Conservation (phyloP, 2,329 filamentous ascomycete genomes). For the Hypoxylon sp. region DNA sequence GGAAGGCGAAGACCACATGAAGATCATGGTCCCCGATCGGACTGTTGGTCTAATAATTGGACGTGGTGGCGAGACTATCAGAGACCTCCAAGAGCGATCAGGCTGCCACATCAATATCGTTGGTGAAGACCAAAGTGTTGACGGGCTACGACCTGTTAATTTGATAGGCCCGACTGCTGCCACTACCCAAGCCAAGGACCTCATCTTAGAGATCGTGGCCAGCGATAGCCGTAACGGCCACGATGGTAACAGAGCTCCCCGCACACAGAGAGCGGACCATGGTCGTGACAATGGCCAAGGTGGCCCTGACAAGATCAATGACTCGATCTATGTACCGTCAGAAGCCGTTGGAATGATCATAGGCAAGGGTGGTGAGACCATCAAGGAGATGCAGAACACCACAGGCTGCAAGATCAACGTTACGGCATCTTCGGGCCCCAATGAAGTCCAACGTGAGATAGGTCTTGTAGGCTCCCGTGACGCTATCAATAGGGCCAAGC, state of each 20-base stretch:
- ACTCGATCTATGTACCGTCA: conserved; percentile 87
- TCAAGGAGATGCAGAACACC: conserved; percentile 90
- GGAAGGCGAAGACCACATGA: conserved; percentile 87
- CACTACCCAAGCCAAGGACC: conserved; percentile 83
- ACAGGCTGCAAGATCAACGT: conserved; percentile 97
- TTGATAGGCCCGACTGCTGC: conserved; percentile 84
- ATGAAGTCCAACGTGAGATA: conserved; percentile 87
- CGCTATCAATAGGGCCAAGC: conserved; percentile 84
- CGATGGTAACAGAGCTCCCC: conserved; percentile 49
- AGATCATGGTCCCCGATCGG: conserved; percentile 95
- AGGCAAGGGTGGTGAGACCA: conserved; percentile 93
- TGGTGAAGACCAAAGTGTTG: conserved; percentile 91
- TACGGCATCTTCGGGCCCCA: conserved; percentile 81
- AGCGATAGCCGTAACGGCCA: conserved; percentile 79
- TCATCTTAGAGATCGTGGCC: conserved; percentile 95
- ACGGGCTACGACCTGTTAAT: conserved; percentile 90
- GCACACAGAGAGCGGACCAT: conserved; percentile 56
- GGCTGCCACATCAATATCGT: conserved; percentile 98
- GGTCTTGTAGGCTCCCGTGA: conserved; percentile 84
- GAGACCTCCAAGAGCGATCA: conserved; percentile 90
- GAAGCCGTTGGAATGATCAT: conserved; percentile 98
- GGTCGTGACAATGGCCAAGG: conserved; percentile 60
- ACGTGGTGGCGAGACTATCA: conserved; percentile 92
- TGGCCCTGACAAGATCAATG: conserved; percentile 78
- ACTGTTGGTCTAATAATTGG: conserved; percentile 95